Percentiles rank a stretch among this genome's conserved stretches.
These are phyloP conservation scores for Pholiota molesta DNA, from an alignment of 768 basidiomycete species.

Conservation along the genomic window DNA sequence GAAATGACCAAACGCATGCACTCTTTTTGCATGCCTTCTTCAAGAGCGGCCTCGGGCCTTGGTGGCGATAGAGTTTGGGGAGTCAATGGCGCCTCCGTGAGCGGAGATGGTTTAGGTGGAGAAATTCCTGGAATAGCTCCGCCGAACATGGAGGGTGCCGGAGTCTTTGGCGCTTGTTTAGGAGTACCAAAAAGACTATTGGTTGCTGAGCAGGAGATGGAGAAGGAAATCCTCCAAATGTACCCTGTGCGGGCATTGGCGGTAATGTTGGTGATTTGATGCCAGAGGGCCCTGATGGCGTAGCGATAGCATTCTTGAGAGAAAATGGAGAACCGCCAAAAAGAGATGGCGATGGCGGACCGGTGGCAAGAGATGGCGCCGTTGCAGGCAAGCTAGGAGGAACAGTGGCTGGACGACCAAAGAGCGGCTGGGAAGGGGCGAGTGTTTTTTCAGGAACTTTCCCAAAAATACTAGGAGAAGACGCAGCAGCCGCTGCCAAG, in stretches of 20 bases:
- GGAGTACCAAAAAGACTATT: conserved; percentile 3
- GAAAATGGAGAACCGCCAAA: background rate
- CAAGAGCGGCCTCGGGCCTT: conserved; percentile 34
- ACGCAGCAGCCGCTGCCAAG: conserved; percentile 13
- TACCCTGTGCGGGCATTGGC: background rate
- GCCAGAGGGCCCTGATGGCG: background rate
- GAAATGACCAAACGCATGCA: conserved; percentile 48
- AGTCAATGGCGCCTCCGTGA: background rate
- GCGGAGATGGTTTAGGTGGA: background rate
- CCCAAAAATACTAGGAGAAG: conserved; percentile 18
- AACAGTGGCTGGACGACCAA: conserved; percentile 1
- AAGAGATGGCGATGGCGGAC: background rate
- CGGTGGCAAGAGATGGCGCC: background rate
- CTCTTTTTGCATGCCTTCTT: conserved; percentile 73
- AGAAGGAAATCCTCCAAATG: background rate
- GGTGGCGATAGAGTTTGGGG: background rate
- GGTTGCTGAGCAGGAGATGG: conserved; percentile 1
- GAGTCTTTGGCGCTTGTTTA: background rate
- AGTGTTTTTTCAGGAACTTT: conserved; percentile 4
- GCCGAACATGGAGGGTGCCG: conserved; percentile 5
- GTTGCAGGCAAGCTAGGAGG: background rate
- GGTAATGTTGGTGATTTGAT: conserved; percentile 9
- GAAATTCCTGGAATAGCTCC: background rate
- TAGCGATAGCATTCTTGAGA: background rate
- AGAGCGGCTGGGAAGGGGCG: conserved; percentile 4